A percentile compares a stretch with the other conserved stretches of the same genome.
Evolutionary conservation across 1,139 yeast genomes (phyloP).

Genomic region (Yamadazyma songkhlaensis): DNA sequence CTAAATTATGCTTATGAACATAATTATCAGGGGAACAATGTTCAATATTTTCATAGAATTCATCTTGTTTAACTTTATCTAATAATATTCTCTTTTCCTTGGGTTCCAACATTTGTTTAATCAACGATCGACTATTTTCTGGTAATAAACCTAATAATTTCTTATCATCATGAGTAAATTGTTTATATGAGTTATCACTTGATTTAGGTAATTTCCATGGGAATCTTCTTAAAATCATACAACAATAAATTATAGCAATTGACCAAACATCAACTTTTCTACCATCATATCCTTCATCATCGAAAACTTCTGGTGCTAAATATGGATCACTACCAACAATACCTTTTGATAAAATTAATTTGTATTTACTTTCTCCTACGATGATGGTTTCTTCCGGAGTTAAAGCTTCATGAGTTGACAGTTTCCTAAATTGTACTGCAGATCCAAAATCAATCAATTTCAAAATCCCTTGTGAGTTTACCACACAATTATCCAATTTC

Average conservation of each 20-base stretch:
- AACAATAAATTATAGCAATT: conserved; percentile 69
- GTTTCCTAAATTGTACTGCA: conserved; percentile 58
- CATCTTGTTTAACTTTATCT: conserved; percentile 28
- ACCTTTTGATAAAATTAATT: conserved; percentile 51
- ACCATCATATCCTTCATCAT: conserved; percentile 59
- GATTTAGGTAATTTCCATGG: conserved; percentile 77
- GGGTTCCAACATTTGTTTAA: conserved; percentile 33
- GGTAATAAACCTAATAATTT: conserved; percentile 40
- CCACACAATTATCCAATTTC: conserved; percentile 77
- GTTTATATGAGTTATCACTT: conserved; percentile 52
- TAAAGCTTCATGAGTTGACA: conserved; percentile 12
- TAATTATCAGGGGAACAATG: conserved; percentile 24
- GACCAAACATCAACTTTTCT: conserved; percentile 78
- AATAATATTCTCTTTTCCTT: conserved; percentile 28
- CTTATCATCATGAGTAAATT: conserved; percentile 24
- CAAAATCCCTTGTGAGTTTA: conserved; percentile 55
- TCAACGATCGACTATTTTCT: conserved; percentile 27
- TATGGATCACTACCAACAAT: conserved; percentile 82
- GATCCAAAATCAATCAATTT: conserved; percentile 79
- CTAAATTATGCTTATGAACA: conserved; percentile 51
- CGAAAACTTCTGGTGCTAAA: conserved; percentile 72
- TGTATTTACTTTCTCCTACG: conserved; percentile 23
- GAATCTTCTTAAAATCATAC: conserved; percentile 68
- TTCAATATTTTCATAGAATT: conserved; percentile 27
- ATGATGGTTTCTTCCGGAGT: conserved; percentile 24